Conservation (phyloP, 164 flowering plant genomes). For the Saururus chinensis region DNA sequence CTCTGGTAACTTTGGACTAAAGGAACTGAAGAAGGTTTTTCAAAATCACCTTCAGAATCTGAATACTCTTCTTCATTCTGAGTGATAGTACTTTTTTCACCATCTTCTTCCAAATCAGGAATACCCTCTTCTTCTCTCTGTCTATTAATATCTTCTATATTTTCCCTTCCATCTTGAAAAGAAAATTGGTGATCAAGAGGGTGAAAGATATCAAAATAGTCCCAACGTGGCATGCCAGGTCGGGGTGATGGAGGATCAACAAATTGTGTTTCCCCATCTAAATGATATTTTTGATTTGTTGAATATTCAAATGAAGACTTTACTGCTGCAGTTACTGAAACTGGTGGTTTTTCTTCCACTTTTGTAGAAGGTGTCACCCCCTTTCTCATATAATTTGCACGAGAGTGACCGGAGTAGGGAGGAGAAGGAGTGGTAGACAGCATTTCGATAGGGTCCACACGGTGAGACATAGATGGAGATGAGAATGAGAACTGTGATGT, state of each 20-base stretch:
- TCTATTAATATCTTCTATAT: slow-evolving; percentile 26
- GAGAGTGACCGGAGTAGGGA: slow-evolving; percentile 38
- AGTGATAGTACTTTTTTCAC: slow-evolving; percentile 27
- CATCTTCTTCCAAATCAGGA: slow-evolving; percentile 56
- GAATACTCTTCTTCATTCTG: slow-evolving; percentile 24
- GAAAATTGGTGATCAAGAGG: slow-evolving; percentile 52
- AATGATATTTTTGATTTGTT: slow-evolving; percentile 27
- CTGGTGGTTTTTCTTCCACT: slow-evolving; percentile 63
- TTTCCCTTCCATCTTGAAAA: slow-evolving; percentile 39
- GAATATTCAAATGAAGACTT: slow-evolving; percentile 40
- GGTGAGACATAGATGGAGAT: slow-evolving; percentile 59
- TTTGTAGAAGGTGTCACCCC: slow-evolving; percentile 33
- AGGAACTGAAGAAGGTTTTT: slow-evolving; percentile 50
- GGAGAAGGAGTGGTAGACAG: slow-evolving; percentile 68
- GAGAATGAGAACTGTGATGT: slow-evolving; percentile 56
- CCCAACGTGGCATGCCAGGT: slow-evolving; percentile 60
- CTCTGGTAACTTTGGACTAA: slow-evolving; percentile 64
- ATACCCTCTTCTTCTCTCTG: slow-evolving; percentile 50
- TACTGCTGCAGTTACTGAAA: slow-evolving; percentile 30
- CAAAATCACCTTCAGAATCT: slow-evolving; percentile 77
- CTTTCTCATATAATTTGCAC: slow-evolving; percentile 56
- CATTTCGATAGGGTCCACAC: slow-evolving; percentile 33
- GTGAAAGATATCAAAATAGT: slow-evolving; percentile 58
- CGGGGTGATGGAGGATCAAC: slow-evolving; percentile 28
- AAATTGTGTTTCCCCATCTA: slow-evolving; percentile 27